A percentile compares a stretch with the other conserved stretches of the same genome.
Evolutionary conservation across 352 stramenopile genomes (phyloP).

Genomic region (Elongisporangium senticosum): DNA sequence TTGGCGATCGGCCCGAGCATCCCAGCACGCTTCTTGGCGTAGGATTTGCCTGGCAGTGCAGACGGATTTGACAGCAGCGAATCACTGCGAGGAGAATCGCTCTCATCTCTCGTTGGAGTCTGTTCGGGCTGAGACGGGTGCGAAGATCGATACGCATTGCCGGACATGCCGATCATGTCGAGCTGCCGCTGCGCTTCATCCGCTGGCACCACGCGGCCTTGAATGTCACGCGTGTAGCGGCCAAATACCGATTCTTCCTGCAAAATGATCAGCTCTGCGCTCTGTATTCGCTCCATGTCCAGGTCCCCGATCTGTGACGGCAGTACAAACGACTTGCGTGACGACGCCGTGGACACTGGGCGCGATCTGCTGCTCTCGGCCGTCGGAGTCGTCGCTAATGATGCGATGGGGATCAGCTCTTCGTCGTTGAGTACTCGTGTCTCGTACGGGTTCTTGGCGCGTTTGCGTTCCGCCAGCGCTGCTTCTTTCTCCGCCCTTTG

Average conservation of each 20-base stretch:
- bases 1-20: constrained; percentile 69
- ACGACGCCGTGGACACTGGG: constrained; percentile 5
- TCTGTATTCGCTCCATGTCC: constrained; percentile 75
- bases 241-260: constrained; percentile 65
- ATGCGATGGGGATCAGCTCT: constrained; percentile 43
- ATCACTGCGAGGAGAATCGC: background rate
- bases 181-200: constrained; percentile 43
- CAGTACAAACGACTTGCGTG: constrained; percentile 8
- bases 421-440: constrained; percentile 85
- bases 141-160: constrained; percentile 25
- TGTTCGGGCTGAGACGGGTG: background rate
- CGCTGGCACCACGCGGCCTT: constrained; percentile 64
- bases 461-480: constrained; percentile 43
- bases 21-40: constrained; percentile 61
- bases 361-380: constrained; percentile 10
- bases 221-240: constrained; percentile 55
- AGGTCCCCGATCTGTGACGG: constrained; percentile 79
- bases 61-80: constrained; percentile 1
- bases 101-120: background rate
- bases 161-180: constrained; percentile 57
- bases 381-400: constrained; percentile 9
- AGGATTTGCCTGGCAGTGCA: constrained; percentile 20
- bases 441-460: constrained; percentile 73
- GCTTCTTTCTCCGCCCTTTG: background rate
- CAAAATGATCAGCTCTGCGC: constrained; percentile 60